Percentiles rank a stretch among this genome's conserved stretches.
Evolutionary conservation across 148 eudicot genomes (phyloP).

Genomic region (Spergularia marina): DNA sequence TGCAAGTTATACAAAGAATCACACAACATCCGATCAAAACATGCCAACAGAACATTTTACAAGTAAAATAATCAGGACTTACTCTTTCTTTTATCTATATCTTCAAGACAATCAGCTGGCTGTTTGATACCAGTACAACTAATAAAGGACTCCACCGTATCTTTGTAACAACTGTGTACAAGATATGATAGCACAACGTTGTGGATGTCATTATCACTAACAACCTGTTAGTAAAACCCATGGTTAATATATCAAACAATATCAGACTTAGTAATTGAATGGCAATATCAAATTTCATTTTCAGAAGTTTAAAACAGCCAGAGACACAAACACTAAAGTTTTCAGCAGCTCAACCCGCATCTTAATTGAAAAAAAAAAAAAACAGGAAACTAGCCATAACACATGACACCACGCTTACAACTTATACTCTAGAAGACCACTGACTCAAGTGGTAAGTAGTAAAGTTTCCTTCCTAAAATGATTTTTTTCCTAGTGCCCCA

Average conservation of each 20-base stretch:
- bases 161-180: conserved; percentile 84
- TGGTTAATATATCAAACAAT: conserved; percentile 2
- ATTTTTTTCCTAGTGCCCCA: neutral
- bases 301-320: neutral
- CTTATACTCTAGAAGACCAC: neutral
- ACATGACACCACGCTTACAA: neutral
- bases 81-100: conserved; percentile 88
- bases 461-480: neutral
- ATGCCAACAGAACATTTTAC: neutral
- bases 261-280: neutral
- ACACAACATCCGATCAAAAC: neutral
- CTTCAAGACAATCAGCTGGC: conserved; percentile 58
- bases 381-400: neutral
- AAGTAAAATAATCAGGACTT: conserved; percentile 13
- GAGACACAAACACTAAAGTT: neutral
- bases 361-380: neutral
- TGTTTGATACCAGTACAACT: conserved; percentile 54
- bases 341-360: neutral
- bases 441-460: neutral
- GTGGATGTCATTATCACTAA: conserved; percentile 65
- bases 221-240: conserved; percentile 39
- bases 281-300: neutral
- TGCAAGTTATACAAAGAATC: neutral
- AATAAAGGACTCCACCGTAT: conserved; percentile 68
- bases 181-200: conserved; percentile 85